A percentile compares a stretch with the other conserved stretches of the same genome.
Conservation (phyloP, 2,329 filamentous ascomycete genomes). For the Botrytis hyacinthi region DNA sequence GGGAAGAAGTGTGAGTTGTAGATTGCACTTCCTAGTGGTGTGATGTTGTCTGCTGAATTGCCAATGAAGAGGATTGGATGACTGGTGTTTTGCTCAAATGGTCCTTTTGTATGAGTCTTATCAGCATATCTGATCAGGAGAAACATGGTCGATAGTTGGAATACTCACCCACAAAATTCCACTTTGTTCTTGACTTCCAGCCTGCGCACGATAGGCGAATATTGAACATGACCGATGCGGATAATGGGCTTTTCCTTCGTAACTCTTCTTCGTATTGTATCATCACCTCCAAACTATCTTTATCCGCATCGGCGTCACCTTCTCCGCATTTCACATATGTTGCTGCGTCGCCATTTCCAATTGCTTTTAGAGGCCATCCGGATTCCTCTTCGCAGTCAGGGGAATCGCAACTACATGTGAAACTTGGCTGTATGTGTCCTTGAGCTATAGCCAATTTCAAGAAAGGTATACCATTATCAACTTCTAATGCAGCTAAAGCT, state of each 20-base stretch:
- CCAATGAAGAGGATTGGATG: constrained; percentile 41
- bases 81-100: constrained; percentile 39
- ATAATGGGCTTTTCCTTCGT: constrained; percentile 24
- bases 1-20: neutral
- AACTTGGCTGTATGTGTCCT: constrained; percentile 32
- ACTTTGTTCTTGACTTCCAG: constrained; percentile 5
- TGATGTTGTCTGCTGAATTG: constrained; percentile 42
- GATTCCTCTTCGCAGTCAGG: constrained; percentile 21
- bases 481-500: constrained; percentile 34
- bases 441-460: constrained; percentile 21
- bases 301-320: constrained; percentile 44
- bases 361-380: constrained; percentile 28
- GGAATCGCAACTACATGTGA: constrained; percentile 32
- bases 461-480: constrained; percentile 46
- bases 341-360: constrained; percentile 30
- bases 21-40: constrained; percentile 38
- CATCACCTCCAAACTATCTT: constrained; percentile 40
- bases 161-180: neutral
- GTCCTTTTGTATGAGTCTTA: neutral
- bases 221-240: neutral
- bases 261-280: constrained; percentile 36
- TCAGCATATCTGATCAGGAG: neutral
- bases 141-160: neutral
- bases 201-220: constrained; percentile 26
- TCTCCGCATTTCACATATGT: constrained; percentile 44